These are phyloP conservation scores for Aspergillus sp. DNA, from an alignment of 2,329 filamentous ascomycete genomes.

Conservation along the genomic window DNA sequence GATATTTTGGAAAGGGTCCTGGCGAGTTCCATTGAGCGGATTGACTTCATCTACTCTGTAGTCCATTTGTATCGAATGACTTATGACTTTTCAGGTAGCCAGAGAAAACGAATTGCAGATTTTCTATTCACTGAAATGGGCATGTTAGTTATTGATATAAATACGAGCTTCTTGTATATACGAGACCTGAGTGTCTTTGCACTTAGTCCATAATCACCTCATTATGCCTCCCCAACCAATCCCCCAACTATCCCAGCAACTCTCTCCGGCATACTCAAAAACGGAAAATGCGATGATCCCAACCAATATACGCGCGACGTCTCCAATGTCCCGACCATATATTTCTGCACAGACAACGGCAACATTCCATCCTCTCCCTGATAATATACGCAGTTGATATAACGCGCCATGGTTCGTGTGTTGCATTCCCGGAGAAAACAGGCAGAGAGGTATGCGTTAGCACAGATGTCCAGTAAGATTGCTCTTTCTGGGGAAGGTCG, in stretches of 20 bases:
- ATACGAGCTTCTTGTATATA: too few species aligned
- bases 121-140: too few species aligned
- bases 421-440: slow-evolving; percentile 19
- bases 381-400: slow-evolving; percentile 31
- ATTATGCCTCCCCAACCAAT: slow-evolving; percentile 10
- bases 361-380: slow-evolving; percentile 33
- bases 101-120: too few species aligned
- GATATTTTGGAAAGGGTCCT: slow-evolving; percentile 26
- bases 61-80: too few species aligned
- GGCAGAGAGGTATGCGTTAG: slow-evolving; percentile 19
- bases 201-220: too few species aligned
- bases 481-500: slow-evolving; percentile 20
- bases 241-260: slow-evolving; percentile 26
- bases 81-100: too few species aligned
- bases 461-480: slow-evolving; percentile 15
- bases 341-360: slow-evolving; percentile 23
- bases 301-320: slow-evolving; percentile 26
- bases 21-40: slow-evolving; percentile 16
- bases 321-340: slow-evolving; percentile 21
- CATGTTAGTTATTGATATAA: too few species aligned
- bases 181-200: too few species aligned
- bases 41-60: too few species aligned
- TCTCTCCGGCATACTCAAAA: slow-evolving; percentile 32
- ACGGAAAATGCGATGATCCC: slow-evolving; percentile 36
- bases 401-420: slow-evolving; percentile 27